phyloP scores from a whole-genome alignment of 1,284 basidiomycete genomes.

The Puccinia triticina region DNA sequence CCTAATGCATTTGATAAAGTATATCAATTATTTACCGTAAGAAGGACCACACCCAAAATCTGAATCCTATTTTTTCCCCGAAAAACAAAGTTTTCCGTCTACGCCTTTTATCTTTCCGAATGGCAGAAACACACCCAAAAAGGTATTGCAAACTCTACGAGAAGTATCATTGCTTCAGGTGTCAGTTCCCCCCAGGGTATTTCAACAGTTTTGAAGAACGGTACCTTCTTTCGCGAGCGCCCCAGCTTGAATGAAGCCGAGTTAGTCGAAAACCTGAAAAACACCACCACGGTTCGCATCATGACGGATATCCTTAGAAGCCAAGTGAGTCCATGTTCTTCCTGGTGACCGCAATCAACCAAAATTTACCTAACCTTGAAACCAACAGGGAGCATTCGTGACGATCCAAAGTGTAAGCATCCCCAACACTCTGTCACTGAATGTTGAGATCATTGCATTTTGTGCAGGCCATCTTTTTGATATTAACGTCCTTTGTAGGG shows the following conservation, averaged over 20 bases:
- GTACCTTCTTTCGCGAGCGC: conserved; percentile 37
- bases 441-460: neutral
- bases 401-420: conserved; percentile 42
- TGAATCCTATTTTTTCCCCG: neutral
- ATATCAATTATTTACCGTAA: too few relatives aligned
- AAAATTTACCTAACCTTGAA: neutral
- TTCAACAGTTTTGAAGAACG: conserved; percentile 30
- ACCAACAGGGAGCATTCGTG: conserved; percentile 36
- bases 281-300: conserved; percentile 42
- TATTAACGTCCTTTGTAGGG: conserved; percentile 5
- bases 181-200: conserved; percentile 40
- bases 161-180: conserved; percentile 36
- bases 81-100: conserved; percentile 17
- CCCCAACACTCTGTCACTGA: neutral
- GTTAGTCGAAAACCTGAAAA: conserved; percentile 18
- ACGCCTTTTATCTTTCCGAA: conserved; percentile 41
- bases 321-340: conserved; percentile 21
- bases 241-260: conserved; percentile 29
- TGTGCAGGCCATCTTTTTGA: neutral
- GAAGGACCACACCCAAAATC: too few relatives aligned
- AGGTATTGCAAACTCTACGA: conserved; percentile 26
- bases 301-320: conserved; percentile 44
- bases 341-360: neutral
- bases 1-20: conserved; percentile 1
- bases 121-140: conserved; percentile 43